Percentiles rank a stretch among this genome's conserved stretches.
Conservation (phyloP, 495 filamentous ascomycete species). For the Talaromyces stipitatus region DNA sequence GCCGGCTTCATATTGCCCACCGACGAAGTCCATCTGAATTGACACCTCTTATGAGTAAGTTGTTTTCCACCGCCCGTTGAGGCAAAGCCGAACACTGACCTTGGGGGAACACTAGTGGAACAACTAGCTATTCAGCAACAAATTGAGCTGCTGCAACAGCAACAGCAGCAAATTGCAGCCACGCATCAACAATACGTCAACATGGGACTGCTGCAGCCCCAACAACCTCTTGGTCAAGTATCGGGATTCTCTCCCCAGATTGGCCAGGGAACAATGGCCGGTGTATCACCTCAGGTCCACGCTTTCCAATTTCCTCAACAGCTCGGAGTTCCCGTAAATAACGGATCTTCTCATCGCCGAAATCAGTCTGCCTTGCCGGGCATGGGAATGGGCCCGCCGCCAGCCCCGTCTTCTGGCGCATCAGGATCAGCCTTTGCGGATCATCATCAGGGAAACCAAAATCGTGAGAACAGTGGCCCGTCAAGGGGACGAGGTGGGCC, state of each 20-base stretch:
- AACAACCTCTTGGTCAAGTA: conserved; percentile 64
- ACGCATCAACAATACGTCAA: conserved; percentile 96
- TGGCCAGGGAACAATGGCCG: conserved; percentile 51
- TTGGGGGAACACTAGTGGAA: conserved; percentile 63
- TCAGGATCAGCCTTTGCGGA: conserved; percentile 77
- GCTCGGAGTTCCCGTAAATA: conserved; percentile 63
- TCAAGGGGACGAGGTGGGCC: conserved; percentile 75
- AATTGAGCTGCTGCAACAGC: conserved; percentile 94
- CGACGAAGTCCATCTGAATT: conserved; percentile 95
- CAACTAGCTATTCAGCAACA: conserved; percentile 98
- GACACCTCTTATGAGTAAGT: conserved; percentile 97
- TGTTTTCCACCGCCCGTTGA: conserved; percentile 21
- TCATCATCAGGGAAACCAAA: conserved; percentile 56
- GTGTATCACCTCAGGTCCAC: conserved; percentile 71
- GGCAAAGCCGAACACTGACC: background rate
- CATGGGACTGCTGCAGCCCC: conserved; percentile 84
- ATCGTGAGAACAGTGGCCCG: conserved; percentile 60
- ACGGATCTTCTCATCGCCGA: conserved; percentile 79
- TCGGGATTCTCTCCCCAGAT: conserved; percentile 63
- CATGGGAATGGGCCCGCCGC: conserved; percentile 84
- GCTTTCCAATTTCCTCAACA: conserved; percentile 87
- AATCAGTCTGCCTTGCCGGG: conserved; percentile 96
- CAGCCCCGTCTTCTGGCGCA: conserved; percentile 88
- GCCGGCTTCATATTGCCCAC: conserved; percentile 95
- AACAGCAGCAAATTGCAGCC: conserved; percentile 95